Base-by-base conservation (phyloP, 2,329 filamentous ascomycete genomes). In the Fusarium burgessii region DNA sequence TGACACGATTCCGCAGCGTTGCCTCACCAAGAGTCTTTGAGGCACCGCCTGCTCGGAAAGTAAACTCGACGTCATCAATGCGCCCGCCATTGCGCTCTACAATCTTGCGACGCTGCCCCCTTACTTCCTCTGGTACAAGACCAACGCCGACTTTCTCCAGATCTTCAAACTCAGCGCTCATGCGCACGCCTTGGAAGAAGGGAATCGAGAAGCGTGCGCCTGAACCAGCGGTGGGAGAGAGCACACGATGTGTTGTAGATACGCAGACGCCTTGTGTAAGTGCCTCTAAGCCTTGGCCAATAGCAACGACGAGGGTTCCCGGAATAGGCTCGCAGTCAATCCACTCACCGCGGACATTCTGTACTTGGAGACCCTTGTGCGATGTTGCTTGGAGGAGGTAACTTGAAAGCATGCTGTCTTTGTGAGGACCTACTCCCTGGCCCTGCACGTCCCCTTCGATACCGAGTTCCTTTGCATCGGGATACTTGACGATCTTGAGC, bases 401-500 rank as follows among this genome's bases (percentile, higher is more conserved):
- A 70, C 88, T 92, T 12, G 91, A 91, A 67, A 96, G 85, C 93
- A 96, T 95, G 74, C 89, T 92, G 80, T 95, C 93, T 80, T 95
- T 95, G 83, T 95, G 93, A 36, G 93, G 92, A 1, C 93, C 93
- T 1, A 95, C 91, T 74, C 84, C 89, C 73, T 91, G 89, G 36
- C 85, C 85, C 70, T 86, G 79, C 25, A 76, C 77, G 41, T 78
- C 82, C 5, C 77, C 79, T 23, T 71, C 79, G 5, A 85, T 78
- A 0, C 86, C 88, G 3, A 92, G 82, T 78, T 89, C 86, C n/a
- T 83, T 80, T 15, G 88, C 80, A 78, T 96, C 93, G 0, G 94
- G 94, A 77, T 96, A 97, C 82, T 93, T 93, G 66, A 97, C 91
- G 65, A 97, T 91, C 84, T 97, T 97, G 76, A 97, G 86, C 84